A percentile compares a stretch with the other conserved stretches of the same genome.
Evolutionary conservation across 164 flowering plant species (phyloP).

Genomic region (Aristolochia californica): DNA sequence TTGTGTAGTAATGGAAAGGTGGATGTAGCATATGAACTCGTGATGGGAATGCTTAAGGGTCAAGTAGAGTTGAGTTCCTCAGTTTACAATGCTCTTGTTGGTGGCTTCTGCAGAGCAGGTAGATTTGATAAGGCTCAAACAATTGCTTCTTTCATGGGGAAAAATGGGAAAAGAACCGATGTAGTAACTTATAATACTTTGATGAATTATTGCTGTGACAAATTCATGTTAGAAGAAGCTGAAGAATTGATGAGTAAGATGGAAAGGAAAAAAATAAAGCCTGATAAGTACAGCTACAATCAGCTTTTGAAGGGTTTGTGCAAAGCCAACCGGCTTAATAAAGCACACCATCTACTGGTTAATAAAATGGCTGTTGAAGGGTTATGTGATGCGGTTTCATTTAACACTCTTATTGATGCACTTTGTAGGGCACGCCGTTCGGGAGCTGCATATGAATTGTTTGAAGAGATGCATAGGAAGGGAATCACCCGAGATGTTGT

Average conservation of each 20-base stretch:
- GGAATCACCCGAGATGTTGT: conserved; percentile 62
- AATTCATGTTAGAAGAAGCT: conserved; percentile 61
- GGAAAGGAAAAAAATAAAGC: conserved; percentile 50
- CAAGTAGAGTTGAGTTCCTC: conserved; percentile 25
- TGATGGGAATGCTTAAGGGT: conserved; percentile 39
- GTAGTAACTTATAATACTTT: conserved; percentile 69
- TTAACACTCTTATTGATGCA: conserved; percentile 68
- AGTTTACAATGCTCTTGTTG: conserved; percentile 68
- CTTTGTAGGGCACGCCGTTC: conserved; percentile 36
- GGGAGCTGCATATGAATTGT: conserved; percentile 43
- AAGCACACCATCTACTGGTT: conserved; percentile 55
- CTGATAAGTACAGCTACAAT: conserved; percentile 80
- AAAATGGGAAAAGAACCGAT: conserved; percentile 71
- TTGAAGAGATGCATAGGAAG: conserved; percentile 61
- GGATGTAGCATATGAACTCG: conserved; percentile 86
- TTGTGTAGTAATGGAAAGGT: conserved; percentile 60
- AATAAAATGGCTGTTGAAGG: conserved; percentile 59
- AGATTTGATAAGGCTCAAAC: conserved; percentile 65
- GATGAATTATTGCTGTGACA: conserved; percentile 63
- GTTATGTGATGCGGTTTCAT: conserved; percentile 57
- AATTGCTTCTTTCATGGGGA: conserved; percentile 60
- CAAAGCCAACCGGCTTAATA: conserved; percentile 49
- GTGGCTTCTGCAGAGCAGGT: conserved; percentile 69
- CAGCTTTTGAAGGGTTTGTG: conserved; percentile 84
- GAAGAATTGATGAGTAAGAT: conserved; percentile 52